phyloP scores from a whole-genome alignment of 23 red algal species.

The Agarophyton chilense region DNA sequence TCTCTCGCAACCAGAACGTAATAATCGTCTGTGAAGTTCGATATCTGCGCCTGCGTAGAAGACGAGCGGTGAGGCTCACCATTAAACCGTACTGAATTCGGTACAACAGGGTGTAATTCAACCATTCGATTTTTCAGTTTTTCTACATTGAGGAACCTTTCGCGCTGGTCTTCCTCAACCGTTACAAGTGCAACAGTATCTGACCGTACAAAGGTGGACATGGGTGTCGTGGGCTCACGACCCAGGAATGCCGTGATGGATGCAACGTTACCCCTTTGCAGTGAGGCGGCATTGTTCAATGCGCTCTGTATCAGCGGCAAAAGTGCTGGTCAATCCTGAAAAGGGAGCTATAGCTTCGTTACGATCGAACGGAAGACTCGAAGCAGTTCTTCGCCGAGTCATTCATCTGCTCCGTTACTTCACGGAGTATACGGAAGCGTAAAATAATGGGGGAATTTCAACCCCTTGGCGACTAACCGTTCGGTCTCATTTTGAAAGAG shows the following conservation, averaged over 20 bases:
- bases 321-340: neutral
- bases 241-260: conserved; percentile 23
- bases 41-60: neutral
- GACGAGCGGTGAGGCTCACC: neutral
- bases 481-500: conserved; percentile 47
- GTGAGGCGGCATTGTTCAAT: conserved; percentile 28
- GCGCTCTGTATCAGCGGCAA: conserved; percentile 20
- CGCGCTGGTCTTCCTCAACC: too few relatives aligned
- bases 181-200: neutral
- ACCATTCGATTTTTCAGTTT: neutral
- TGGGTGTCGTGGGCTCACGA: neutral
- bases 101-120: neutral
- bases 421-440: conserved; percentile 23
- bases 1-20: neutral
- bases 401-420: neutral
- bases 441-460: conserved; percentile 27
- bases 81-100: neutral
- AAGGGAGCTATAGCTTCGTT: neutral
- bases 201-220: too few relatives aligned
- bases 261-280: neutral
- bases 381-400: conserved; percentile 1
- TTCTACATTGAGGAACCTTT: neutral
- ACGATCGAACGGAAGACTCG: neutral
- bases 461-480: neutral
- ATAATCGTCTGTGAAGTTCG: neutral